A percentile compares a stretch with the other conserved stretches of the same genome.
Conservation (phyloP, 371 early-diverging fungal species). For the Catenaria anguillulae region DNA sequence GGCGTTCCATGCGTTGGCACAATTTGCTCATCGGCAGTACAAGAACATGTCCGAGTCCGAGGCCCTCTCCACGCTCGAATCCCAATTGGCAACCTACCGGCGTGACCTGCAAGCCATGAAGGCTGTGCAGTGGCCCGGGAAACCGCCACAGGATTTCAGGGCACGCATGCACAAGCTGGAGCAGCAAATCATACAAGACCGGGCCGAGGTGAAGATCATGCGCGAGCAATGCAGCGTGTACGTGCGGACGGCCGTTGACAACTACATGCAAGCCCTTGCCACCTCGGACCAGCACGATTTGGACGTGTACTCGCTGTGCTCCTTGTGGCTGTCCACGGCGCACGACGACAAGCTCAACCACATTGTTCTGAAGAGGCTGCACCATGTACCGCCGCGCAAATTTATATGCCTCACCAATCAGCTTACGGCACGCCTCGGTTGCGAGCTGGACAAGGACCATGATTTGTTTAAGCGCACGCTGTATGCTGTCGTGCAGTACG, state of each 20-base stretch:
- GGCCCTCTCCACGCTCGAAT: no score
- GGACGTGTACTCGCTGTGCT: slow-evolving; percentile 18
- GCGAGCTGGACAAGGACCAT: slow-evolving; percentile 13
- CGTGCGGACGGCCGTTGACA: slow-evolving; percentile 22
- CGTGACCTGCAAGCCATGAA: no score
- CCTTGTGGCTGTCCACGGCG: slow-evolving; percentile 21
- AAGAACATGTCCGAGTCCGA: slow-evolving; percentile 9
- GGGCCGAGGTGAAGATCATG: slow-evolving; percentile 15
- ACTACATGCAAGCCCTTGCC: slow-evolving; percentile 17
- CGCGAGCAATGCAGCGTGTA: slow-evolving; percentile 14
- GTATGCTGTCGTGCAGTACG: slow-evolving; percentile 15
- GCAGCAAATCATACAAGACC: slow-evolving; percentile 19
- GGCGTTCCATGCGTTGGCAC: slow-evolving; percentile 16
- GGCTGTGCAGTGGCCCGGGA: slow-evolving; percentile 12
- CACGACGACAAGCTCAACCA: slow-evolving; percentile 12
- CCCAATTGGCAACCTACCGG: no score
- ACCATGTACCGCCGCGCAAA: slow-evolving; percentile 21
- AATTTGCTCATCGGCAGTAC: slow-evolving; percentile 23
- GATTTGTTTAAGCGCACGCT: slow-evolving; percentile 19
- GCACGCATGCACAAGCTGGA: no score
- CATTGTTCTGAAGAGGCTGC: slow-evolving; percentile 8
- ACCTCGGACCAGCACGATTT: slow-evolving; percentile 16
- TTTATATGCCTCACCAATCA: slow-evolving; percentile 25
- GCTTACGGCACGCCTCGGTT: slow-evolving; percentile 22
- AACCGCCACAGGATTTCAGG: no score